Conservation (phyloP, 805 yeast genomes). For the Priceomyces melissophilus region DNA sequence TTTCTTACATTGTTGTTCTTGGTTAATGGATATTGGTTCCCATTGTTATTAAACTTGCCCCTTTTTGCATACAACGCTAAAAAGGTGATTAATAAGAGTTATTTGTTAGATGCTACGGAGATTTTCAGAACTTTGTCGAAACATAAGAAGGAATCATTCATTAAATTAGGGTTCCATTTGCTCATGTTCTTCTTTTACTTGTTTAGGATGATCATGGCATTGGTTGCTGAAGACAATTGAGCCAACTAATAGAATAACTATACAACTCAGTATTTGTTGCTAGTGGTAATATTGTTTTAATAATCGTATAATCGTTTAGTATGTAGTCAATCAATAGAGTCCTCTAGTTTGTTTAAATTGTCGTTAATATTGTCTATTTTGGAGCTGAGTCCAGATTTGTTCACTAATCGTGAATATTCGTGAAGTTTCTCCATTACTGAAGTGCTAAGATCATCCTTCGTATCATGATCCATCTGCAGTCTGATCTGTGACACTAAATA, state of each 20-base stretch:
- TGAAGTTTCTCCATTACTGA: slow-evolving; percentile 6
- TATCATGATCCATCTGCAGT: not conserved
- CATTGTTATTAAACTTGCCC: slow-evolving; percentile 79
- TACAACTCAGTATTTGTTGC: not conserved
- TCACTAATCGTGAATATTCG: slow-evolving; percentile 15
- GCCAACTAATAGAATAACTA: not conserved
- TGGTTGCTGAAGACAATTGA: slow-evolving; percentile 59
- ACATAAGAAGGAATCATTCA: slow-evolving; percentile 88
- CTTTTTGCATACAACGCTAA: slow-evolving; percentile 78
- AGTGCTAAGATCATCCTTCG: not conserved
- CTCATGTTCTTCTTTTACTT: slow-evolving; percentile 92
- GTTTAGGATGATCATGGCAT: slow-evolving; percentile 92
- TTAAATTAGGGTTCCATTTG: slow-evolving; percentile 88
- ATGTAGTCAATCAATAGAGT: slow-evolving; percentile 7
- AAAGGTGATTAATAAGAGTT: slow-evolving; percentile 75
- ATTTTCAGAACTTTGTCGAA: slow-evolving; percentile 90
- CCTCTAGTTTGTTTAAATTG: slow-evolving; percentile 16
- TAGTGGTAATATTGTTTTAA: not conserved
- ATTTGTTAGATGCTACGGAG: slow-evolving; percentile 93
- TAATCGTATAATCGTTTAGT: not conserved
- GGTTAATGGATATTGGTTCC: slow-evolving; percentile 89
- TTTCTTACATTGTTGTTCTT: slow-evolving; percentile 66
- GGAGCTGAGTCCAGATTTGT: slow-evolving; percentile 20
- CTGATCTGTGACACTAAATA: not conserved
- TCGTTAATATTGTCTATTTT: slow-evolving; percentile 22